Evolutionary conservation across 768 basidiomycete species (phyloP), one percentile per base, ranked within the genome.

Genomic region (Boletus rubescentipes): DNA sequence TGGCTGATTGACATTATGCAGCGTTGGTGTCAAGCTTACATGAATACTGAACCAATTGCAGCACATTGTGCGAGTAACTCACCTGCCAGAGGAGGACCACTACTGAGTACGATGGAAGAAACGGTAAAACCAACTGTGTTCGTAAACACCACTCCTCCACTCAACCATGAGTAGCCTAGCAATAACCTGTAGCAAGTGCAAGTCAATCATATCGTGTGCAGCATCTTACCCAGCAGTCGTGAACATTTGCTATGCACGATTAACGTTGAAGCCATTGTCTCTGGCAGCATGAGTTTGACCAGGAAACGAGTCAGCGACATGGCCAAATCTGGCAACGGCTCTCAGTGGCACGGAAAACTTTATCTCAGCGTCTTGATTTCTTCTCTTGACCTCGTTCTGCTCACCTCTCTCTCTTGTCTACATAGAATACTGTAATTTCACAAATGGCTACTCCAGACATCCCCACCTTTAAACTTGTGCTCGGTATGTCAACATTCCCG

Each of bases 401-500:
- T 56, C 52, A 16, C 39, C 59, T 61, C 54, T 46, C 53, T 60
- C 41, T 42, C 57, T 58, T 51, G 47, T 46, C 55, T 36, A 51
- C 68, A 53, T 59, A 69, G 61, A 65, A 51, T 41, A 64, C 60
- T 41, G 34, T 55, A 55, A 53, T 59, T 55, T 49, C 54, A 57
- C 60, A 59, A 59, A 87, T 84, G 79, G 29, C 84, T 61, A 69
- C 73, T 14, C 20, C 15, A 42, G 58, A 48, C 31, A 30, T 95
- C 62, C 94, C 97, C 35, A 92, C 93, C 53, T 99, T 98, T 83
- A 99, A 99, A 77, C 93, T 99, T 72, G 96, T 98, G 57, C 91
- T 98, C 61, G 95, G 95, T 95, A 70, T 68, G 89, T 77, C 54
- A 21, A 23, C 38, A 29, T 12, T 3, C 26, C 18, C 47, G 29